These are phyloP conservation scores for Colletotrichum eremochloae DNA, from an alignment of 2,329 filamentous ascomycete species.

Conservation along the genomic window DNA sequence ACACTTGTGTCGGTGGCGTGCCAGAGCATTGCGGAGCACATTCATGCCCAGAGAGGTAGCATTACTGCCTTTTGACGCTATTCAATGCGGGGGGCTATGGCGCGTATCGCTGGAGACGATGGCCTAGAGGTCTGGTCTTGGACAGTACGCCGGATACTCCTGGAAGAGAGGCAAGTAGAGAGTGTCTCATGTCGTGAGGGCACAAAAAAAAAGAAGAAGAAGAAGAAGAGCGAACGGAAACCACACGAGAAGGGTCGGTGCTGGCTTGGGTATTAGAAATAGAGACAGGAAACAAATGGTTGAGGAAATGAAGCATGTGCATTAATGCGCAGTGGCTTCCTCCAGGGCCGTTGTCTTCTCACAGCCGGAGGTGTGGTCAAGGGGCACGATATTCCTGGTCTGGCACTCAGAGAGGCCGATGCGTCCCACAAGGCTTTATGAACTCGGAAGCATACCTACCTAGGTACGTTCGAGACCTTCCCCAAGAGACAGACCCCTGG, in stretches of 20 bases:
- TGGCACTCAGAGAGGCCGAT: slow-evolving; percentile 4
- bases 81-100: neutral
- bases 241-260: too few species aligned
- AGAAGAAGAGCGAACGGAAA: neutral
- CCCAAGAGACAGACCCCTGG: slow-evolving; percentile 1
- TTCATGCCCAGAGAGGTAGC: neutral
- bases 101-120: neutral
- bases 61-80: too few species aligned
- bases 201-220: too few species aligned
- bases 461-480: neutral
- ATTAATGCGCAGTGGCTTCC: neutral
- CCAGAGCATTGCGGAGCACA: neutral
- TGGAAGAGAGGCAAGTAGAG: neutral
- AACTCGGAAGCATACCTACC: neutral
- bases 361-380: neutral
- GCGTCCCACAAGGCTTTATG: neutral
- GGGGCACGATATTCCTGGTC: neutral
- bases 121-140: neutral
- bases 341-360: neutral
- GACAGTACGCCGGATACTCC: neutral
- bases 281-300: neutral
- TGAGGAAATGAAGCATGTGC: neutral
- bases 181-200: neutral
- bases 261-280: too few species aligned
- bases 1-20: neutral